Conservation (phyloP, 2,329 filamentous ascomycete species). For the Fusarium coicis region DNA sequence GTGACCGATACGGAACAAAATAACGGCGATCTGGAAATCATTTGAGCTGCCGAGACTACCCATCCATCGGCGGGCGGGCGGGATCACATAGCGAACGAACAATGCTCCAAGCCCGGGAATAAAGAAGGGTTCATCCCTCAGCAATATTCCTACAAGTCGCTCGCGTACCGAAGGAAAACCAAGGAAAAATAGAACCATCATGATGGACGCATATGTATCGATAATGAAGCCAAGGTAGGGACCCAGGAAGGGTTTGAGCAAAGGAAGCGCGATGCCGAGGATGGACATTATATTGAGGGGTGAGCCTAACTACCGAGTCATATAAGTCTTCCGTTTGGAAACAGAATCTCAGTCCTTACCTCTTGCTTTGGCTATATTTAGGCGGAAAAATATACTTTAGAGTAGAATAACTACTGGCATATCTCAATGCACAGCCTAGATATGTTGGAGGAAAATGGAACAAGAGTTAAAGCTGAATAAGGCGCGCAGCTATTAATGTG, state of each 20-base stretch:
- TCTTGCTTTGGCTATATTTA: not conserved
- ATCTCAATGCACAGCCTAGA: no score
- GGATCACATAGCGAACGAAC: not conserved
- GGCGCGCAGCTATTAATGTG: not conserved
- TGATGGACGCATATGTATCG: not conserved
- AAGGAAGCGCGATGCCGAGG: not conserved
- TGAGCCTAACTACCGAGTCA: not conserved
- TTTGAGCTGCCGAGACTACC: not conserved
- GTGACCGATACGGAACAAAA: not conserved
- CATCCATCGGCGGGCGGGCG: not conserved
- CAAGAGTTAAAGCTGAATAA: not conserved
- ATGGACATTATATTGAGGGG: not conserved
- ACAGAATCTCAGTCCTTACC: no score
- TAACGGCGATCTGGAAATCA: not conserved
- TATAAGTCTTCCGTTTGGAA: rapidly evolving
- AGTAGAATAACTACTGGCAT: not conserved
- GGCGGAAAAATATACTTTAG: rapidly evolving
- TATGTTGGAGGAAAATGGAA: not conserved
- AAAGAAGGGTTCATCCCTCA: not conserved
- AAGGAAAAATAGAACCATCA: not conserved
- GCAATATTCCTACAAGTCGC: not conserved
- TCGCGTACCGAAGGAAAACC: not conserved
- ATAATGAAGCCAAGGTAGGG: not conserved
- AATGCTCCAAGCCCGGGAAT: rapidly evolving
- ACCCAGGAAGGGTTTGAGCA: not conserved